Percentiles rank a stretch among this genome's conserved stretches.
Conservation (phyloP, 345 rosid species). For the Lumnitzera littorea region DNA sequence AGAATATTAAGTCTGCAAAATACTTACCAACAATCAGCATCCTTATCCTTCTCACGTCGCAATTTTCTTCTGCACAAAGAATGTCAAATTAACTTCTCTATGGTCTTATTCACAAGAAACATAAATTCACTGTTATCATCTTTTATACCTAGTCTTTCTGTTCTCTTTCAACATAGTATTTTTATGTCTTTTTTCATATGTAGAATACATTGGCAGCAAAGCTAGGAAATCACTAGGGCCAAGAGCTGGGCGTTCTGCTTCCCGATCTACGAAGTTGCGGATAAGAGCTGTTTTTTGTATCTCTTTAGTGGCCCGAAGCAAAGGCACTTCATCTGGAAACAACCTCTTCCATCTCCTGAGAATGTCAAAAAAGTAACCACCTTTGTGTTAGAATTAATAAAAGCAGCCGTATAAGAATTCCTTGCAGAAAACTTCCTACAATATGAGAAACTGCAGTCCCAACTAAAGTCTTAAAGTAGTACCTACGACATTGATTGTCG, state of each 20-base stretch:
- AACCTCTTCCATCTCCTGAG: conserved; percentile 76
- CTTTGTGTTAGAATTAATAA: no score
- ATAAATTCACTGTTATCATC: background rate
- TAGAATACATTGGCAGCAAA: conserved; percentile 16
- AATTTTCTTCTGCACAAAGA: no score
- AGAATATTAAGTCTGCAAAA: no score
- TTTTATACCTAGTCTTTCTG: conserved; percentile 46
- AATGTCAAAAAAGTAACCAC: background rate
- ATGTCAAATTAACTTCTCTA: background rate
- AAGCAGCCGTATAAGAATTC: no score
- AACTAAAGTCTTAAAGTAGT: background rate
- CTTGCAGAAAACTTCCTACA: no score
- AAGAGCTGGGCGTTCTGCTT: conserved; percentile 70
- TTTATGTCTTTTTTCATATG: conserved; percentile 22
- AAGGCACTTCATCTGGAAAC: conserved; percentile 58
- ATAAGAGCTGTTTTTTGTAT: conserved; percentile 39
- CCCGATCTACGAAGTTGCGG: conserved; percentile 85
- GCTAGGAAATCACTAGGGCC: conserved; percentile 48
- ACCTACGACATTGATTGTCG: conserved; percentile 83
- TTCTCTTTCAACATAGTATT: conserved; percentile 22
- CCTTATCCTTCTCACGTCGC: no score
- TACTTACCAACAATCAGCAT: no score
- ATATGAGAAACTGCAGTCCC: no score
- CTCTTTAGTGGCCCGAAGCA: conserved; percentile 51
- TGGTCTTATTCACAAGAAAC: no score